phyloP scores from a whole-genome alignment of 2,329 filamentous ascomycete genomes.

The Fusarium nodosum region DNA sequence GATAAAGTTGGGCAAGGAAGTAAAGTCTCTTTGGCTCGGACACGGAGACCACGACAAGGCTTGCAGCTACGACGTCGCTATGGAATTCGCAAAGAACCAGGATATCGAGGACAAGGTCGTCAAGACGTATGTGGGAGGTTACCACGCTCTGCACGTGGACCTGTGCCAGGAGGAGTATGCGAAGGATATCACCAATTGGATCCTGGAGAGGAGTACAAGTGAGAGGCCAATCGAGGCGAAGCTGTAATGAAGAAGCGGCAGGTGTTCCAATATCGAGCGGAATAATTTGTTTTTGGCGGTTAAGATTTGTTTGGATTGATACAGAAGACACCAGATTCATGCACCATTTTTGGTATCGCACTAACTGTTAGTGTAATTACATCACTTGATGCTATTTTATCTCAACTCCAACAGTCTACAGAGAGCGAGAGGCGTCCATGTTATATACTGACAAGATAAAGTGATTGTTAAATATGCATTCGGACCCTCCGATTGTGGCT shows the following conservation, averaged over 20 bases:
- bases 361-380: background rate
- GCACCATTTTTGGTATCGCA: background rate
- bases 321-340: constrained; percentile 1
- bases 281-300: background rate
- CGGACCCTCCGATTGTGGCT: constrained; percentile 13
- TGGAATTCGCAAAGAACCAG: constrained; percentile 71
- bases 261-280: background rate
- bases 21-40: constrained; percentile 76
- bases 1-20: constrained; percentile 64
- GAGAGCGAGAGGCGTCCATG: constrained; percentile 9
- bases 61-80: constrained; percentile 74
- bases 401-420: background rate
- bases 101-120: constrained; percentile 76
- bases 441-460: constrained; percentile 6
- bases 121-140: constrained; percentile 81
- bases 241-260: constrained; percentile 50
- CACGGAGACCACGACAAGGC: constrained; percentile 83
- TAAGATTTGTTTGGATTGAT: background rate
- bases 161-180: constrained; percentile 66
- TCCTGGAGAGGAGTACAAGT: constrained; percentile 61
- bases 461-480: background rate
- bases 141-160: constrained; percentile 80
- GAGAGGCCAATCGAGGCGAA: constrained; percentile 53
- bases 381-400: constrained; percentile 20
- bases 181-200: constrained; percentile 75